Evolutionary conservation across 768 basidiomycete species (phyloP).

Genomic region (Kwoniella sp.): DNA sequence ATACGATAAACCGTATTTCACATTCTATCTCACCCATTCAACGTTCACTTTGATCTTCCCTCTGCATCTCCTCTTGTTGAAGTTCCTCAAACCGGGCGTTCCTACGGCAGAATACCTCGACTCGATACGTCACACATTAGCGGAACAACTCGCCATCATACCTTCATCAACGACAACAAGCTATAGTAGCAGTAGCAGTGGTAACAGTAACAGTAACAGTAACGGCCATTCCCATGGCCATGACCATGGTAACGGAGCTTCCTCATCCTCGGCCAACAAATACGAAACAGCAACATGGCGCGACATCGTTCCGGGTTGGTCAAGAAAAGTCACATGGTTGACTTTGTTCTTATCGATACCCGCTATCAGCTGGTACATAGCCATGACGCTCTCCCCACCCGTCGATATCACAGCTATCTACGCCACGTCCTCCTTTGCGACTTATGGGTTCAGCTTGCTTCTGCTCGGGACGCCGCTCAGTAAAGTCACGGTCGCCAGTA

Average conservation of each 20-base stretch:
- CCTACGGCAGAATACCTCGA: constrained; percentile 62
- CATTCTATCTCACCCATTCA: constrained; percentile 84
- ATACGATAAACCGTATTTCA: constrained; percentile 70
- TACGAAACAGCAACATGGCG: constrained; percentile 21
- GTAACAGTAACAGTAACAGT: too few species aligned
- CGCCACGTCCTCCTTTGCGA: constrained; percentile 90
- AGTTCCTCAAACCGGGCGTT: constrained; percentile 33
- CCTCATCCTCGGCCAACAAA: background rate
- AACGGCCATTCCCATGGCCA: background rate
- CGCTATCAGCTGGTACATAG: constrained; percentile 47
- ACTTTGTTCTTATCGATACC: constrained; percentile 51
- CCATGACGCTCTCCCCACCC: constrained; percentile 60
- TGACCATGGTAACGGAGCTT: background rate
- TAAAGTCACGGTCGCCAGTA: constrained; percentile 73
- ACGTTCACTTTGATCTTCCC: constrained; percentile 76
- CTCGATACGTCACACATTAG: constrained; percentile 59
- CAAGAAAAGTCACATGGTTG: constrained; percentile 33
- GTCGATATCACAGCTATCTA: constrained; percentile 81
- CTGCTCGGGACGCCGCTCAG: constrained; percentile 61
- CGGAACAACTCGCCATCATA: constrained; percentile 57
- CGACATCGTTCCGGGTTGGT: constrained; percentile 26
- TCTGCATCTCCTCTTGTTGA: constrained; percentile 72
- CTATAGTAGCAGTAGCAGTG: too few species aligned
- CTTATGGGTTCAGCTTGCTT: constrained; percentile 77
- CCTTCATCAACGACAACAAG: constrained; percentile 5